These are phyloP conservation scores for Dryas drummondii DNA, from an alignment of 306 rosid species.

Conservation along the genomic window DNA sequence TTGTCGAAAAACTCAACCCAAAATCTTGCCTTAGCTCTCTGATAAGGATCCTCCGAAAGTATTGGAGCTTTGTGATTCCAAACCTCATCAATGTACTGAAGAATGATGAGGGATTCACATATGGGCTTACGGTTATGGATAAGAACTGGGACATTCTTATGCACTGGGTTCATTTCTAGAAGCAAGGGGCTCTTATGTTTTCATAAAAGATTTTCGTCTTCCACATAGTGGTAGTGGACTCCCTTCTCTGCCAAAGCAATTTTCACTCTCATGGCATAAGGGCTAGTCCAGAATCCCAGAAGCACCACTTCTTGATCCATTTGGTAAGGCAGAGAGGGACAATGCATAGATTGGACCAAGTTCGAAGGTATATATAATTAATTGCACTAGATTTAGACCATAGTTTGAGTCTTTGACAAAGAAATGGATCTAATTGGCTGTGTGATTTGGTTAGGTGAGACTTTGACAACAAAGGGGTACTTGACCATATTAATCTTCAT, in stretches of 20 bases:
- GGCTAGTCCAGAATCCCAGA: slow-evolving; percentile 6
- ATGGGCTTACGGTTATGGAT: slow-evolving; percentile 6
- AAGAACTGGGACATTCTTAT: slow-evolving; percentile 10
- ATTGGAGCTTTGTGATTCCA: neutral
- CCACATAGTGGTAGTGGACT: slow-evolving; percentile 3
- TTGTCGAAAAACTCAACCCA: neutral
- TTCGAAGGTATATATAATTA: too few species aligned
- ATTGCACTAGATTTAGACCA: too few species aligned
- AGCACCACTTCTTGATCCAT: slow-evolving; percentile 17
- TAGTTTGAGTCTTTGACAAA: too few species aligned
- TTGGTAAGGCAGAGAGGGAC: neutral
- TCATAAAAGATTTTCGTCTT: neutral
- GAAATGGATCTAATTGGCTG: too few species aligned
- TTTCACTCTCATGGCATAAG: slow-evolving; percentile 18
- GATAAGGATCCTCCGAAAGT: neutral
- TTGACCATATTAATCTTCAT: too few species aligned
- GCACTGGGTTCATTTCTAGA: neutral
- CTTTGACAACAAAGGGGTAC: too few species aligned
- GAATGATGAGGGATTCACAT: slow-evolving; percentile 15
- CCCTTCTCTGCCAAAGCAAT: slow-evolving; percentile 17
- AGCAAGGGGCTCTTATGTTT: neutral
- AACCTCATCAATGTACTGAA: slow-evolving; percentile 10
- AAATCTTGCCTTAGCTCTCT: neutral
- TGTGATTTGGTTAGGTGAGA: too few species aligned
- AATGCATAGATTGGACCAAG: too few species aligned